Conservation (phyloP, 208 protist genomes). For the Herpetomonas tarakana region DNA sequence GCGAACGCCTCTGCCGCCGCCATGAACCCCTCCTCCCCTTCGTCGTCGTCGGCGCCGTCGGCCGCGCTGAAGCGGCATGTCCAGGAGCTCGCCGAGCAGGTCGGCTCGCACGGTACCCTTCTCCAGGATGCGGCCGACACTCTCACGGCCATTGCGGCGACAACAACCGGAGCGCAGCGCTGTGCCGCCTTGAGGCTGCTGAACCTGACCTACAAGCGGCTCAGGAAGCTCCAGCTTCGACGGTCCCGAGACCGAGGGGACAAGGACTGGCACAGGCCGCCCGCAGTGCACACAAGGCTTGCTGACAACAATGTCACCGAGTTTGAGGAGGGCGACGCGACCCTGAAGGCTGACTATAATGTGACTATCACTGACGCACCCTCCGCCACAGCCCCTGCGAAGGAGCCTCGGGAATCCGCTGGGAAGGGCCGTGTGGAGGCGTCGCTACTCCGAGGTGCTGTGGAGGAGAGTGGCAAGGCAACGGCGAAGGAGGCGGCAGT, state of each 20-base stretch:
- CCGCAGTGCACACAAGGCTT: not conserved
- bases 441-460: too few relatives aligned
- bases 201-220: constrained; percentile 29
- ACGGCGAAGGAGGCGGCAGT: not conserved
- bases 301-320: not conserved
- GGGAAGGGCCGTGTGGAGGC: too few relatives aligned
- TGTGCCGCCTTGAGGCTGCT: constrained; percentile 46
- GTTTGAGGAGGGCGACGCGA: not conserved
- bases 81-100: constrained; percentile 31
- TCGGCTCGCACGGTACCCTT: constrained; percentile 34
- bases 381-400: not conserved
- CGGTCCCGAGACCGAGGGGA: not conserved
- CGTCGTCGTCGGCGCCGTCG: constrained; percentile 6
- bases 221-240: constrained; percentile 32
- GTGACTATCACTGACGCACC: constrained; percentile 36
- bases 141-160: constrained; percentile 33
- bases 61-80: constrained; percentile 45
- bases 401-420: not conserved
- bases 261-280: too few relatives aligned
- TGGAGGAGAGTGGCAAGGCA: too few relatives aligned
- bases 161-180: constrained; percentile 35
- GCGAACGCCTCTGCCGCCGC: not conserved
- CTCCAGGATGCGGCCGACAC: constrained; percentile 45
- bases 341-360: constrained; percentile 25
- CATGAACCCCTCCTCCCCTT: not conserved